Base-by-base conservation (phyloP, 805 yeast species). In the Kodamaea jinghongensis region DNA sequence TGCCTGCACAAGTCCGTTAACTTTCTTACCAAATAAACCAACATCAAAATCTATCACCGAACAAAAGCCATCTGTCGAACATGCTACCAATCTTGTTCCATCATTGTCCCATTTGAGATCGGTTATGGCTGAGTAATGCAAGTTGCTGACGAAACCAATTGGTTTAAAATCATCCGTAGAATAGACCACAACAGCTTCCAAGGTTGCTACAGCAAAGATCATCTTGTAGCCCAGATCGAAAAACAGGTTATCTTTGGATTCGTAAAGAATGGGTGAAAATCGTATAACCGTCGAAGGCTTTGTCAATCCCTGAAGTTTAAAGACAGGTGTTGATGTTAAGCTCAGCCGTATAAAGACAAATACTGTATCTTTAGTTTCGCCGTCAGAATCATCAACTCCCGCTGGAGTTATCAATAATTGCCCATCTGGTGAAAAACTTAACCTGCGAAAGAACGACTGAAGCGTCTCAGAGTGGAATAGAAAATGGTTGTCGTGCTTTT, bases 41-140 rank as follows among this genome's bases (percentile, higher is more conserved):
- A 63, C 59, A 4, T 74, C 74, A 34, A 88, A 75, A 5, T 67
- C 60, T 1, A 90, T 59, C 32, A 74, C 73, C 1, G 96, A 83
- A 48, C 96, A 84, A 58, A 89, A 91, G 13, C 98, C 98, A 59
- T 93, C 99, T 0, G 95, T 85, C 0, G 96, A 86, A 5, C 95
- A 80, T 16, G 86, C 70, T 50, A 91, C 67, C 12, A 93, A 60
- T 10, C 76, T 64, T 11, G 62, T 60, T 0, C 98, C 99, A 58
- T 86, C 89, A 4, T 65, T 61, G 15, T 86, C 74, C 99, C 99
- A 93, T 6, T 83, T 64, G 34, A 91, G 54, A 57, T 93, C 99
- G 0, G 99, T 90, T 25, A 93, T 73, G 1, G 93, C 79, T 2
- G 95, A 81, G 54, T 90, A 90, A 56, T 93, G 99, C 36, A 93